phyloP scores from a whole-genome alignment of 1,284 basidiomycete species.

The Heliocybe sulcata region DNA sequence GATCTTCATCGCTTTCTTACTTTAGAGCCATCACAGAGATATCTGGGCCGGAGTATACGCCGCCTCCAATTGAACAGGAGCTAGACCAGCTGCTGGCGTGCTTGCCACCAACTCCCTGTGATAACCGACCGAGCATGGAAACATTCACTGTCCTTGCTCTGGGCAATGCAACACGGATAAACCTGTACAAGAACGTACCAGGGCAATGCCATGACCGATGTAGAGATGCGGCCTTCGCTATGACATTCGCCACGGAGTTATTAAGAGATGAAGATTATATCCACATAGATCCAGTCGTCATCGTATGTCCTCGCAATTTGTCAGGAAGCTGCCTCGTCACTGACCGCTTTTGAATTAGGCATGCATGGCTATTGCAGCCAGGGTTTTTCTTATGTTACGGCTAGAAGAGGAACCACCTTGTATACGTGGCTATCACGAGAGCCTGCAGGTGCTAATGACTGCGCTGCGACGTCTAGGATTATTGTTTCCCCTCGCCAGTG shows the following conservation, averaged over 20 bases:
- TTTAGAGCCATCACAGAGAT: neutral
- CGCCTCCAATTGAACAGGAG: neutral
- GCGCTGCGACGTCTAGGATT: neutral
- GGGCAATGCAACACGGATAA: neutral
- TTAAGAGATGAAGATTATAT: neutral
- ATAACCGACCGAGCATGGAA: neutral
- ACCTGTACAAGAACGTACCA: neutral
- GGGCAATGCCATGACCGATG: neutral
- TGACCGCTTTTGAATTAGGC: neutral
- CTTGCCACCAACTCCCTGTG: neutral
- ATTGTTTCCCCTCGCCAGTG: neutral
- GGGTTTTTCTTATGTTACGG: neutral
- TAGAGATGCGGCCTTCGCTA: neutral
- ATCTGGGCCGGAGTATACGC: neutral
- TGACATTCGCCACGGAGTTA: neutral
- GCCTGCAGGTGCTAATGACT: neutral
- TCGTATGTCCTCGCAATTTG: neutral
- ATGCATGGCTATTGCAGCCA: neutral
- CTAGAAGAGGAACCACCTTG: neutral
- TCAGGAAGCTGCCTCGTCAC: neutral
- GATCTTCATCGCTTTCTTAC: neutral
- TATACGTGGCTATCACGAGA: neutral
- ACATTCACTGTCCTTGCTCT: neutral
- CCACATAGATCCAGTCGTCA: neutral
- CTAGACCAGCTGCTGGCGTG: neutral